phyloP scores from a whole-genome alignment of 2,329 filamentous ascomycete genomes.

The Neofusicoccum ribis region DNA sequence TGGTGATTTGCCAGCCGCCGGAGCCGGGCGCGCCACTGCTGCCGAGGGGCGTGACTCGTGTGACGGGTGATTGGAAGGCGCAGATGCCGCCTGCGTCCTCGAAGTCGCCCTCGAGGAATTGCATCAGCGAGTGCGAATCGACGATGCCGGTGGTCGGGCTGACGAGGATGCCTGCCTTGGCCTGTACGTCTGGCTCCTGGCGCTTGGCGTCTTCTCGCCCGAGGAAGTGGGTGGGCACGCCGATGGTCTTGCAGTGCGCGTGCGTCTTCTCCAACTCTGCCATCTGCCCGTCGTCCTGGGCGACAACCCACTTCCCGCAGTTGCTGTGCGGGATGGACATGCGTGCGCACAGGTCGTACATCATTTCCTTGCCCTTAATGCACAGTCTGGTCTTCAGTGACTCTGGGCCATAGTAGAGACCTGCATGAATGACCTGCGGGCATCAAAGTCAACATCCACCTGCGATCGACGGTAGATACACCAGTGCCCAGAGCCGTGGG shows the following conservation, averaged over 20 bases:
- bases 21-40: constrained; percentile 23
- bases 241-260: constrained; percentile 53
- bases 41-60: constrained; percentile 54
- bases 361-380: constrained; percentile 69
- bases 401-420: constrained; percentile 78
- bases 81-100: constrained; percentile 74
- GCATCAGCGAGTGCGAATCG: constrained; percentile 84
- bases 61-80: constrained; percentile 69
- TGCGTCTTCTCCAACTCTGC: constrained; percentile 61
- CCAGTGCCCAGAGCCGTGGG: neutral
- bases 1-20: constrained; percentile 73
- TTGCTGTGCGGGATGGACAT: constrained; percentile 69
- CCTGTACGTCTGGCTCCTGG: constrained; percentile 74
- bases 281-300: constrained; percentile 73
- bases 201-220: constrained; percentile 59
- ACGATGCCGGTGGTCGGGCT: constrained; percentile 86
- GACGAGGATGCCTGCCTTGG: constrained; percentile 74
- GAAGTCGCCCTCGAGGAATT: constrained; percentile 72
- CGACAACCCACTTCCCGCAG: constrained; percentile 93
- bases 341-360: constrained; percentile 75
- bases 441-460: neutral
- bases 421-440: constrained; percentile 81
- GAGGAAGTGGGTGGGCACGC: constrained; percentile 74
- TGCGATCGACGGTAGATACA: neutral
- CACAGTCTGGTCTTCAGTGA: constrained; percentile 85